Conservation (phyloP, 2,329 filamentous ascomycete species). For the Fusarium newnesense region DNA sequence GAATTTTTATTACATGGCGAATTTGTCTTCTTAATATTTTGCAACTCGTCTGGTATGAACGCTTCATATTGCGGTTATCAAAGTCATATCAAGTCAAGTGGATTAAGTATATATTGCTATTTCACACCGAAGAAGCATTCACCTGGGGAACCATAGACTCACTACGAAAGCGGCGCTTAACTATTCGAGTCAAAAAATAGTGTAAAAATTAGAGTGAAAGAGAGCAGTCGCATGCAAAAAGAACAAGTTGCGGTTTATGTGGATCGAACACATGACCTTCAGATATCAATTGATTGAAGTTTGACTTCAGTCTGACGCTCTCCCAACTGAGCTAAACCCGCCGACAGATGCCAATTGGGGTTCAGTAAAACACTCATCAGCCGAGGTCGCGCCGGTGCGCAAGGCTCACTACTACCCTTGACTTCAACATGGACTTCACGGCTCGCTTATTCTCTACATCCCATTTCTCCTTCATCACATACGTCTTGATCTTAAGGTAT, state of each 20-base stretch:
- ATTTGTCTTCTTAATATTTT: neutral
- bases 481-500: neutral
- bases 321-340: conserved; percentile 48
- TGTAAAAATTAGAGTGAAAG: neutral
- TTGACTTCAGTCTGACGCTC: conserved; percentile 40
- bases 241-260: conserved; percentile 39
- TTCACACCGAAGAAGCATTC: too few species aligned
- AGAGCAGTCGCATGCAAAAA: neutral
- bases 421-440: neutral
- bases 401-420: neutral
- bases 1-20: fast-evolving
- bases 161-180: neutral
- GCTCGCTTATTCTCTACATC: neutral
- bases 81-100: too few species aligned
- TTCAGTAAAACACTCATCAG: neutral
- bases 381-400: neutral
- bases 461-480: neutral
- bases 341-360: fast-evolving
- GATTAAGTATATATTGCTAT: too few species aligned
- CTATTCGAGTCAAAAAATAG: too few species aligned
- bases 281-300: conserved; percentile 41
- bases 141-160: neutral
- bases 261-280: conserved; percentile 48
- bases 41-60: neutral
- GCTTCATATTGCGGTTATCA: too few species aligned